Base-by-base conservation (phyloP, 1,284 basidiomycete species). In the Ganoderma multipileum region DNA sequence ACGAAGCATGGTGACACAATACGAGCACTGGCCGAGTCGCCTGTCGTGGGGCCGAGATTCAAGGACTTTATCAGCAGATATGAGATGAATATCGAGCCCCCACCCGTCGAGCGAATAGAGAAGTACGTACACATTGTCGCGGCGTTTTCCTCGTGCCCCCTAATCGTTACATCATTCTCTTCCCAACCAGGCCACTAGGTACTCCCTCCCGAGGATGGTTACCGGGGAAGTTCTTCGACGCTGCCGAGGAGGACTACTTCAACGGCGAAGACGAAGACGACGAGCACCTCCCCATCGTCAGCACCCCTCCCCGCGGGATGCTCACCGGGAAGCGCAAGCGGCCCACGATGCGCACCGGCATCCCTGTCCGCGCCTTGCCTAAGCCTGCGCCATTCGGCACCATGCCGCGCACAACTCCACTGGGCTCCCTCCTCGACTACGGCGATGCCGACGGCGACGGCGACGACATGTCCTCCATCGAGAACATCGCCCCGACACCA, bases 61-160 rank as follows among this genome's bases (percentile, higher is more conserved):
- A 84, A 87, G 57, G 84, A 88, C 47, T 87, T 99, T 74, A 88
- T 95, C 62, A 82, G 86, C 50, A 89, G 94, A 65, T 96, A 92
- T 88, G 96, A 99, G 80, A 95, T 96, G 84, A 97, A 96, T 80
- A 91, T 91, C 71, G 95, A 97, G 71, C 94, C 94, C 28, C 88
- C 88, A 69, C 92, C 91, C 57, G 81, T 82, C 65, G 78, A 83
- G 61, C 87, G 85, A 74, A 75, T 81, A 57, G 84, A 87, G 66
- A 84, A 84, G 89, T 89, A 76, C 67, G 85, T 81, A 63, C 11
- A 41, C 23, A 12, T 16, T n/a, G 5, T 39, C 23, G 38, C 39
- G 14, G 20, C 2, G 38, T 26, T 38, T 28, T 4, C n/a, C 20
- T 38, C 11, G 16, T n/a, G 20, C 16, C 23, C 23, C n/a, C 38